Evolutionary conservation across 2,329 filamentous ascomycete species (phyloP).

Genomic region (Simplicillium sp.): DNA sequence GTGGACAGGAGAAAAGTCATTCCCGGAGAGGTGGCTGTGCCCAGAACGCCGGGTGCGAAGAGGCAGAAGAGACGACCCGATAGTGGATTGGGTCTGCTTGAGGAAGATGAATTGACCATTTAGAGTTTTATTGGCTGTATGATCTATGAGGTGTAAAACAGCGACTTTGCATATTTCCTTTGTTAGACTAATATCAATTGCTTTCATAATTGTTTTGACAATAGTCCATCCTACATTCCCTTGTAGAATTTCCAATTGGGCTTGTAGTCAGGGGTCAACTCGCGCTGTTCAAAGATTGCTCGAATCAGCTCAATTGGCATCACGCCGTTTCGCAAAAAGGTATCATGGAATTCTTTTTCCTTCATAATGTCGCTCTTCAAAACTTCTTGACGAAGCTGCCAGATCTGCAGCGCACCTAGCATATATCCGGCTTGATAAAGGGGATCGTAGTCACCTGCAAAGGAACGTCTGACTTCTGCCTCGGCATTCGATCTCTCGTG

Average conservation of each 20-base stretch:
- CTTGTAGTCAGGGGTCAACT: conserved; percentile 32
- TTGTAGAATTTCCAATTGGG: conserved; percentile 28
- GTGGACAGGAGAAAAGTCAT: background rate
- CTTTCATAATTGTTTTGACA: too few relatives aligned
- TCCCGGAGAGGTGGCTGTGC: background rate
- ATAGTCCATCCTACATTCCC: too few relatives aligned
- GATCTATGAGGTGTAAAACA: too few relatives aligned
- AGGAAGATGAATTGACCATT: conserved; percentile 37
- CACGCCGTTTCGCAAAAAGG: conserved; percentile 36
- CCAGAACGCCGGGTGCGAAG: conserved; percentile 1
- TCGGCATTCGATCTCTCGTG: conserved; percentile 51
- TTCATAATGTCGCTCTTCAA: conserved; percentile 24
- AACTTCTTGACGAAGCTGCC: conserved; percentile 37
- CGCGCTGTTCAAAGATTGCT: conserved; percentile 32
- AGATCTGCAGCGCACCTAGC: conserved; percentile 48
- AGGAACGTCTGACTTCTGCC: conserved; percentile 47
- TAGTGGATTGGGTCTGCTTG: conserved; percentile 45
- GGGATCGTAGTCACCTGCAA: conserved; percentile 46
- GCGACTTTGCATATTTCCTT: too few relatives aligned
- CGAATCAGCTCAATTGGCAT: conserved; percentile 47
- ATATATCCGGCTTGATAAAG: conserved; percentile 53
- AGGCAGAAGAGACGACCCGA: conserved; percentile 19
- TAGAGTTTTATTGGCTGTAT: background rate
- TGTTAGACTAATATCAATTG: too few relatives aligned
- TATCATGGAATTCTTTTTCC: conserved; percentile 49